Evolutionary conservation across 1,284 basidiomycete species (phyloP), one percentile per base, ranked within the genome.

Genomic region (Austroboletus niveus): DNA sequence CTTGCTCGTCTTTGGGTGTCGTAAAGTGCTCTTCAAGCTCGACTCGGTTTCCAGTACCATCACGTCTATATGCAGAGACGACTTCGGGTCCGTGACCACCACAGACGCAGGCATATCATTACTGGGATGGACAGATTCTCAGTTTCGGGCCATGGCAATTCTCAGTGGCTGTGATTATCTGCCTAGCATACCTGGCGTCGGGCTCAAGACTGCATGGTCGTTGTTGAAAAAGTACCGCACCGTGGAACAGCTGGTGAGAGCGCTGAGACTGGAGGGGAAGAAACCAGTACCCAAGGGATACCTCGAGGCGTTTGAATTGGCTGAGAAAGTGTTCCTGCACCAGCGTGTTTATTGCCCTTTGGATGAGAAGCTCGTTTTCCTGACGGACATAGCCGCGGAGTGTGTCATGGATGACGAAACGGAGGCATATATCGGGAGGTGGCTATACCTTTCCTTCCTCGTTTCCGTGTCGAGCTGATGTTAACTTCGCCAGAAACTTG

Each of bases 121-220:
- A 54, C 72, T 84, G 38, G 90, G 92, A 15, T 99, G 96, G 95
- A 85, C 89, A 10, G 88, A 94, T 61, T 74, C 77, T 7, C 89
- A 97, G 68, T 98, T 99, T 66, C 82, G 97, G 24, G 79, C 89
- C 35, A 98, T 98, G 94, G 91, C 95, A 24, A 98, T 99, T 67
- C 79, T 99, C 39, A 93, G 92, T 51, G 97, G 97, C 3, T 99
- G 97, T 68, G 97, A 99, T 69, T 99, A 99, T 69, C 81, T 98
- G 20, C 85, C 94, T 7, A 97, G 93, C 50, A 91, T 99, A 55
- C 86, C 86, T 43, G 96, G 97, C 1, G 79, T 99, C 42, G 97
- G 97, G 1, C 76, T 98, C 61, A 98, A 98, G 77, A 98, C 92
- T n/a, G 95, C 97, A 0, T 90, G 90, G 71, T 70, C 78, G 12